Percentiles rank a stretch among this genome's conserved stretches.
Conservation (phyloP, 768 basidiomycete species). For the Hydnomerulius pinastri region DNA sequence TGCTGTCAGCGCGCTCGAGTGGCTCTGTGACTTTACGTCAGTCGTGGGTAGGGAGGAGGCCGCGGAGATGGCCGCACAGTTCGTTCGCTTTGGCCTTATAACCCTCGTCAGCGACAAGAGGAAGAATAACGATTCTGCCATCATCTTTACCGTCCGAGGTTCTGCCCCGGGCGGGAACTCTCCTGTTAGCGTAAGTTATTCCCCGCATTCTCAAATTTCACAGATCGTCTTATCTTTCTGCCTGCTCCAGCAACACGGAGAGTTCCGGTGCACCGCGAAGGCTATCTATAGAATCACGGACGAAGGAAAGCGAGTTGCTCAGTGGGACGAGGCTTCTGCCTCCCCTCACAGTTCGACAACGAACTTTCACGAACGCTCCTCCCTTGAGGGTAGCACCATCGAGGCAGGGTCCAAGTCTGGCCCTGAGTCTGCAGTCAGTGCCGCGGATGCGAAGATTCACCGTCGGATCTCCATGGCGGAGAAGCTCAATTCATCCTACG, state of each 20-base stretch:
- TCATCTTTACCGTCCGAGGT: slow-evolving; percentile 90
- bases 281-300: slow-evolving; percentile 95
- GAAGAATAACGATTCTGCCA: slow-evolving; percentile 88
- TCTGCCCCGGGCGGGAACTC: slow-evolving; percentile 75
- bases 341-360: slow-evolving; percentile 70
- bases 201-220: background rate
- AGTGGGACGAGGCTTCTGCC: slow-evolving; percentile 66
- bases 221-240: slow-evolving; percentile 11
- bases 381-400: slow-evolving; percentile 45
- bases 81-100: slow-evolving; percentile 93
- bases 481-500: slow-evolving; percentile 60
- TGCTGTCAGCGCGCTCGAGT: slow-evolving; percentile 88
- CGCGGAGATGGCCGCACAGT: slow-evolving; percentile 96
- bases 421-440: slow-evolving; percentile 29
- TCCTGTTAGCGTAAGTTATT: slow-evolving; percentile 61
- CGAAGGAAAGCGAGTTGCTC: slow-evolving; percentile 82
- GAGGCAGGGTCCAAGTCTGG: slow-evolving; percentile 27
- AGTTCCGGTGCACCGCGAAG: slow-evolving; percentile 95
- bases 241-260: slow-evolving; percentile 75
- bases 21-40: slow-evolving; percentile 97
- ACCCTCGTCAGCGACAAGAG: slow-evolving; percentile 86
- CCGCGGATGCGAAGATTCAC: slow-evolving; percentile 67
- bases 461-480: slow-evolving; percentile 78
- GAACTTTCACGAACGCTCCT: slow-evolving; percentile 63
- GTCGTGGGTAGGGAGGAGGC: slow-evolving; percentile 96